Percentiles rank a stretch among this genome's conserved stretches.
These are phyloP conservation scores for Nicotiana noctiflora DNA, from an alignment of 257 asterid species.

Conservation along the genomic window DNA sequence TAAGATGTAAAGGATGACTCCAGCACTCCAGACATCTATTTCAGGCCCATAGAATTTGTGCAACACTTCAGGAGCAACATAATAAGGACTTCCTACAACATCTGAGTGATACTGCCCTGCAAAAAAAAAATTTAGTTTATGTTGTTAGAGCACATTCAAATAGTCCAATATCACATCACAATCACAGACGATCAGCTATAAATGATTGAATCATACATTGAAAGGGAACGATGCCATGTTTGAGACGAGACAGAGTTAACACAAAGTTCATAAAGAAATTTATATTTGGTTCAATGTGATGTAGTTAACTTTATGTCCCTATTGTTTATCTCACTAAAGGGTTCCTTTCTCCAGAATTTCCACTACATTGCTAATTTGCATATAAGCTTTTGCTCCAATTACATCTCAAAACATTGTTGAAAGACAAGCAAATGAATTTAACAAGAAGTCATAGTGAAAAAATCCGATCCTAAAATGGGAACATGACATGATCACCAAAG, in stretches of 20 bases:
- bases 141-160: neutral
- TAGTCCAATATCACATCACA: neutral
- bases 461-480: neutral
- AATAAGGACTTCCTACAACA: slow-evolving; percentile 90
- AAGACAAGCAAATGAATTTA: neutral
- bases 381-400: neutral
- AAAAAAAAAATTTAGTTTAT: neutral
- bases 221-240: neutral
- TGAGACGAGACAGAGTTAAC: neutral
- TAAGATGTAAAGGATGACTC: slow-evolving; percentile 76
- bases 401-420: neutral
- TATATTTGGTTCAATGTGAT: neutral
- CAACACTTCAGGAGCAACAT: slow-evolving; percentile 87
- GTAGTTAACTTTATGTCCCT: neutral
- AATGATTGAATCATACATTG: neutral
- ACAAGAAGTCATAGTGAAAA: neutral
- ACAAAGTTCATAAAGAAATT: neutral
- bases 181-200: neutral
- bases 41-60: slow-evolving; percentile 79
- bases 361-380: neutral
- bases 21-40: slow-evolving; percentile 92
- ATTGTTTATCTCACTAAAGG: neutral
- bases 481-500: neutral
- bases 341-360: neutral
- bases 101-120: slow-evolving; percentile 75